Base-by-base conservation (phyloP, 495 filamentous ascomycete genomes). In the Tetracladium marchalianum region DNA sequence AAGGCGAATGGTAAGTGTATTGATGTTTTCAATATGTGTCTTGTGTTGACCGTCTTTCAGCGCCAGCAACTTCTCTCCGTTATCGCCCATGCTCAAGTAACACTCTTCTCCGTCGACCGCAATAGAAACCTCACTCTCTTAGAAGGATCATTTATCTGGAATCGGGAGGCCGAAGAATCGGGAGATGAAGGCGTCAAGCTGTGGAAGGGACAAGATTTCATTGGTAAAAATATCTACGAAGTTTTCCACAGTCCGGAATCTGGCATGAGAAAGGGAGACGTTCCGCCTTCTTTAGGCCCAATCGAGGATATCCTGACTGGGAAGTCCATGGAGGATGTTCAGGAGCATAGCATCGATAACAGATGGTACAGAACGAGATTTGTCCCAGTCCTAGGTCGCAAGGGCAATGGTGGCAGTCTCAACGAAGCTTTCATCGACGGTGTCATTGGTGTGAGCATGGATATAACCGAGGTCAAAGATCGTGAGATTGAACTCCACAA, bases 371-470 rank as follows among this genome's bases (percentile, higher is more conserved):
- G 74, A 17, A 83, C 81, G 5, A 70, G 80, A 9, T 76, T 85
- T 42, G 66, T 81, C 24, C 80, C 81, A 10, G 63, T 79, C 6
- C 44, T 71, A 6, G 66, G 66, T n/a, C 72, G 69, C 41, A 67
- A 73, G 31, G 61, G 62, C 5, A 60, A 62, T 37, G 69, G 63
- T 24, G 71, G 65, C 13, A 53, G 66, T n/a, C 61, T 64, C 31
- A 66, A 65, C 16, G 62, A 70, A 17, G 45, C 57, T 24, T 68
- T 55, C 13, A 68, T 84, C 33, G 76, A 81, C 41, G 81, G 82
- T 8, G 76, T 82, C 4, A 82, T 84, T 34, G 82, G 81, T 1
- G 65, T 82, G 17, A 76, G 75, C 44, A 77, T 85, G 66, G 81
- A 86, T 55, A 70, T 84, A 12, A 84, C 81, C 3, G 78, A 85